These are phyloP conservation scores for Calocybe cyanea DNA, from an alignment of 768 basidiomycete species.

Conservation along the genomic window DNA sequence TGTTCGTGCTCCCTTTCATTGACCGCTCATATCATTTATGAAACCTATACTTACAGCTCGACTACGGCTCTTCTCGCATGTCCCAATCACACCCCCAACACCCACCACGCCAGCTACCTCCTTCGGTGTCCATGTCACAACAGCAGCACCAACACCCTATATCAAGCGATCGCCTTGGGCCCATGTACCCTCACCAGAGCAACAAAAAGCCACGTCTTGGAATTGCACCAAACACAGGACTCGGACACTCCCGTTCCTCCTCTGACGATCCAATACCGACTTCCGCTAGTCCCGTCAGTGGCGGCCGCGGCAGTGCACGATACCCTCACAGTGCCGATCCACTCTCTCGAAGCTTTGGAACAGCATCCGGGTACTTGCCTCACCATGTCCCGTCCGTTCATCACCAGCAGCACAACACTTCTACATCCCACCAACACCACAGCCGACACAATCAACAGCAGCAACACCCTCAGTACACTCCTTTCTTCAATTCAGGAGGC, in stretches of 20 bases:
- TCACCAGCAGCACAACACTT: conserved; percentile 11
- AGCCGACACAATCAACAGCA: too few species aligned
- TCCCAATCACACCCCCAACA: conserved; percentile 11
- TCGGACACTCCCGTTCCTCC: conserved; percentile 22
- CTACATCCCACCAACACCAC: conserved; percentile 10
- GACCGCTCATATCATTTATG: not conserved
- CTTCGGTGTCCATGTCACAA: conserved; percentile 24
- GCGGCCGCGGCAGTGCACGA: conserved; percentile 8
- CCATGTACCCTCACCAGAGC: conserved; percentile 16
- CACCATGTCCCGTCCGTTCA: conserved; percentile 16
- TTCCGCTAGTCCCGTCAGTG: conserved; percentile 11
- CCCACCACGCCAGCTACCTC: conserved; percentile 19
- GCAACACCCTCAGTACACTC: conserved; percentile 18
- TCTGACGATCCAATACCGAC: conserved; percentile 20
- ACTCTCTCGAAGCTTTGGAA: conserved; percentile 3
- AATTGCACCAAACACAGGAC: conserved; percentile 3
- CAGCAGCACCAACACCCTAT: conserved; percentile 23
- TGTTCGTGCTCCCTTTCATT: conserved; percentile 7
- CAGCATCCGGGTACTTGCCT: conserved; percentile 4
- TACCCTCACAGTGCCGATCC: conserved; percentile 5
- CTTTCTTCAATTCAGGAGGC: conserved; percentile 24
- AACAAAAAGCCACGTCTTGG: conserved; percentile 18
- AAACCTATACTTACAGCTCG: conserved; percentile 12
- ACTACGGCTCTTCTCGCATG: conserved; percentile 19
- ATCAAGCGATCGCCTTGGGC: conserved; percentile 25